A percentile compares a stretch with the other conserved stretches of the same genome.
Conservation (phyloP, 495 filamentous ascomycete species). For the Neurospora sp. region DNA sequence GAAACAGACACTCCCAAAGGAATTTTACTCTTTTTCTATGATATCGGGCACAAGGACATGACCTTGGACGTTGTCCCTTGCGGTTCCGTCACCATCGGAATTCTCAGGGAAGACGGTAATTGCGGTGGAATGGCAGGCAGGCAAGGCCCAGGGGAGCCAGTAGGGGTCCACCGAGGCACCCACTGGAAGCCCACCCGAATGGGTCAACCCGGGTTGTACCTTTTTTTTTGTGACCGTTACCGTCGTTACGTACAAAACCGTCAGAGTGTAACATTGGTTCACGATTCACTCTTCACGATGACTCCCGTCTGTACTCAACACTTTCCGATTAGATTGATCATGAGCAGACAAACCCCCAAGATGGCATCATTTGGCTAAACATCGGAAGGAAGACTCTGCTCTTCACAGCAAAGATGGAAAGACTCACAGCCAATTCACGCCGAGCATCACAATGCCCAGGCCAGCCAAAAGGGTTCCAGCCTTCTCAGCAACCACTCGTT, state of each 20-base stretch:
- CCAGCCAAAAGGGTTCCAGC: not conserved
- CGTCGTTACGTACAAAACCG: not conserved
- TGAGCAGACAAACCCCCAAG: not conserved
- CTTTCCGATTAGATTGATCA: not conserved
- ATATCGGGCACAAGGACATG: not conserved
- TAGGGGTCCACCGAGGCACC: not conserved
- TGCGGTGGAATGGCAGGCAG: not conserved
- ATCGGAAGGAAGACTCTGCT: not conserved
- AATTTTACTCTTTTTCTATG: not conserved
- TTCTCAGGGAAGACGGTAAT: conserved; percentile 13
- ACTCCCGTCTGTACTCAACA: not conserved
- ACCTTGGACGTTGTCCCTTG: not conserved
- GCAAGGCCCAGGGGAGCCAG: not conserved
- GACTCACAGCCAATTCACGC: not conserved
- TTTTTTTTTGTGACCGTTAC: not conserved
- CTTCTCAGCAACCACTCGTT: not conserved
- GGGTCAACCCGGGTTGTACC: not conserved
- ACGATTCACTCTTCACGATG: not conserved
- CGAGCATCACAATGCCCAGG: not conserved
- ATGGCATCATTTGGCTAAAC: not conserved
- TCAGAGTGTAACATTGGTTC: not conserved
- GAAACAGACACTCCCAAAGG: not conserved
- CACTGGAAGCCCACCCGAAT: not conserved
- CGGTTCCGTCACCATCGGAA: conserved; percentile 15
- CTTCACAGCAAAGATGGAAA: not conserved